These are phyloP conservation scores for Globisporangium takayamanum DNA, from an alignment of 352 stramenopile species.

Conservation along the genomic window DNA sequence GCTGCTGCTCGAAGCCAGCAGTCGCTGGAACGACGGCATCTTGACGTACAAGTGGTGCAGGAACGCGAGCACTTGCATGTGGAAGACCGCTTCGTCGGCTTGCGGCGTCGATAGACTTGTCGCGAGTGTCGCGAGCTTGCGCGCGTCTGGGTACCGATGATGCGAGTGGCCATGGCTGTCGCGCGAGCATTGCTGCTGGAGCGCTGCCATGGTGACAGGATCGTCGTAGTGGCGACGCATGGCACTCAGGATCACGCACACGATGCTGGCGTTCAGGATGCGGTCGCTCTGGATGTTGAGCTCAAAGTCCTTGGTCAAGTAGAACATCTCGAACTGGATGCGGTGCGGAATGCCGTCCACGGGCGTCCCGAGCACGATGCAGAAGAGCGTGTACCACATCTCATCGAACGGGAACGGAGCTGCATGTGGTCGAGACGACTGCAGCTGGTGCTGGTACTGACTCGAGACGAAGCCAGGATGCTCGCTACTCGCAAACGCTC, in stretches of 20 bases:
- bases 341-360: slow-evolving; percentile 55
- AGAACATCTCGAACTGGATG: slow-evolving; percentile 59
- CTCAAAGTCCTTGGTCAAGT: slow-evolving; percentile 62
- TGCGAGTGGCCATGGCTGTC: neutral
- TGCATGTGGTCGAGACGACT: neutral
- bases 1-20: slow-evolving; percentile 19
- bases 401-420: slow-evolving; percentile 53
- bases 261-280: slow-evolving; percentile 42
- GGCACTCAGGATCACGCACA: slow-evolving; percentile 44
- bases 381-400: slow-evolving; percentile 67
- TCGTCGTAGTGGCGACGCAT: slow-evolving; percentile 57
- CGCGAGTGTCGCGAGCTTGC: neutral
- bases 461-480: neutral
- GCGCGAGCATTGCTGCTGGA: slow-evolving; percentile 1
- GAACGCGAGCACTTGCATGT: slow-evolving; percentile 55
- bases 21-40: slow-evolving; percentile 35
- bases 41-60: slow-evolving; percentile 37
- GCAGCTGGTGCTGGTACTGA: neutral
- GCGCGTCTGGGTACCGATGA: neutral
- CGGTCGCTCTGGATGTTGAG: slow-evolving; percentile 52
- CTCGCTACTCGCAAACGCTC: slow-evolving; percentile 1
- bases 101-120: neutral
- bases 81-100: slow-evolving; percentile 18
- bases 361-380: slow-evolving; percentile 49
- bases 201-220: slow-evolving; percentile 21